Evolutionary conservation across 179 eudicot genomes (phyloP).

Genomic region (Vitellaria paradoxa): DNA sequence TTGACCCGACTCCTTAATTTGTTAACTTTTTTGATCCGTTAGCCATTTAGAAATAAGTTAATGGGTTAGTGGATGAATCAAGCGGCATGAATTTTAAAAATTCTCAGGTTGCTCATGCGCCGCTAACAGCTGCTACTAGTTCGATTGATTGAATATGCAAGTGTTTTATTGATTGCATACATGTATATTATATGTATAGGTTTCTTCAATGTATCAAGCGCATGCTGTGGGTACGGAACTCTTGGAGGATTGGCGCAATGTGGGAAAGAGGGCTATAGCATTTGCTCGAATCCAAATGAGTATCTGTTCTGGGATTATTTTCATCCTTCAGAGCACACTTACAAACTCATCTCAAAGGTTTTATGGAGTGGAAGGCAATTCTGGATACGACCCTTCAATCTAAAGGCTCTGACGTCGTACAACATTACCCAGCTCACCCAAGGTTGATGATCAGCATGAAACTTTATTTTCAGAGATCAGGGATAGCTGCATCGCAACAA

Average conservation of each 20-base stretch:
- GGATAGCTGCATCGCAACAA: too few relatives aligned
- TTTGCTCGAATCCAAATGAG: slow-evolving; percentile 43
- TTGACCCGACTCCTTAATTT: too few relatives aligned
- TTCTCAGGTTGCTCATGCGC: too few relatives aligned
- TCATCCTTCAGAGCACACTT: slow-evolving; percentile 58
- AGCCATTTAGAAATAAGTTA: too few relatives aligned
- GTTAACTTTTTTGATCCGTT: too few relatives aligned
- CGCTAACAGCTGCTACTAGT: too few relatives aligned
- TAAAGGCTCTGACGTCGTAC: slow-evolving; percentile 34
- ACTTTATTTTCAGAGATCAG: too few relatives aligned
- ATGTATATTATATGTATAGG: slow-evolving; percentile 25
- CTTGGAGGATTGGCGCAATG: slow-evolving; percentile 56
- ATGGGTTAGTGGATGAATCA: too few relatives aligned
- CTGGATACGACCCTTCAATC: slow-evolving; percentile 45
- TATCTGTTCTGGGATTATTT: slow-evolving; percentile 66
- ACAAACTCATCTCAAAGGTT: slow-evolving; percentile 42
- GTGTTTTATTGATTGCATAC: too few relatives aligned
- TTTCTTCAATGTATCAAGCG: slow-evolving; percentile 36
- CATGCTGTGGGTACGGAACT: slow-evolving; percentile 70
- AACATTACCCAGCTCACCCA: slow-evolving; percentile 11
- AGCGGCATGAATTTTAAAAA: too few relatives aligned
- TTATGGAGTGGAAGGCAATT: slow-evolving; percentile 39
- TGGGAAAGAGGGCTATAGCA: slow-evolving; percentile 45
- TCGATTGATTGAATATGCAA: too few relatives aligned
- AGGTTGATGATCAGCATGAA: too few relatives aligned